phyloP scores from a whole-genome alignment of 768 basidiomycete species.

The Pisolithus microcarpus region DNA sequence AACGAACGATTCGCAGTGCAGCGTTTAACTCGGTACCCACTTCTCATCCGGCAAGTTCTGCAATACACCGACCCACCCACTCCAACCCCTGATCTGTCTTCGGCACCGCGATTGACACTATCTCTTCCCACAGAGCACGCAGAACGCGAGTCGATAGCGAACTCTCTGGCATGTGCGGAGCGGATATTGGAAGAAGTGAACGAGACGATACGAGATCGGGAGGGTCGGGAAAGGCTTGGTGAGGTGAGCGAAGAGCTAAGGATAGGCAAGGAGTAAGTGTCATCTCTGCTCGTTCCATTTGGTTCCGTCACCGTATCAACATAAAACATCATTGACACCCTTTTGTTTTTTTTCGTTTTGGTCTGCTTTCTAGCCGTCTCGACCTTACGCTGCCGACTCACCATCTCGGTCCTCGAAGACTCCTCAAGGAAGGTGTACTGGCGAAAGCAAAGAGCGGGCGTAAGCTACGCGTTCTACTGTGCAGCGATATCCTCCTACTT shows the following conservation, averaged over 20 bases:
- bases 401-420: too few relatives aligned
- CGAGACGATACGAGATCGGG: constrained; percentile 79
- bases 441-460: too few relatives aligned
- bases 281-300: too few relatives aligned
- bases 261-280: constrained; percentile 77
- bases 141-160: constrained; percentile 50
- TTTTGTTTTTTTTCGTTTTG: too few relatives aligned
- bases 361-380: too few relatives aligned
- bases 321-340: too few relatives aligned
- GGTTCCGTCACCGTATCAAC: too few relatives aligned
- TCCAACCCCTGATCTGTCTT: background rate
- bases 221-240: constrained; percentile 69
- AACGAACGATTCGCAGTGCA: constrained; percentile 54
- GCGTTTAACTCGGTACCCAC: constrained; percentile 89
- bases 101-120: constrained; percentile 1
- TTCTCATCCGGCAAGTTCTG: constrained; percentile 80
- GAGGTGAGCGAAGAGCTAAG: constrained; percentile 73
- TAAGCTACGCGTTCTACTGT: too few relatives aligned
- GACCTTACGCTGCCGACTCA: too few relatives aligned
- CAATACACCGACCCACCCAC: constrained; percentile 63
- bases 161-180: constrained; percentile 60
- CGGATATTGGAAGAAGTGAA: constrained; percentile 75
- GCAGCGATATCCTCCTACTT: too few relatives aligned
- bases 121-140: constrained; percentile 20
- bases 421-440: too few relatives aligned